Conservation (phyloP, 1,284 basidiomycete genomes). For the Volvariella surrecta region DNA sequence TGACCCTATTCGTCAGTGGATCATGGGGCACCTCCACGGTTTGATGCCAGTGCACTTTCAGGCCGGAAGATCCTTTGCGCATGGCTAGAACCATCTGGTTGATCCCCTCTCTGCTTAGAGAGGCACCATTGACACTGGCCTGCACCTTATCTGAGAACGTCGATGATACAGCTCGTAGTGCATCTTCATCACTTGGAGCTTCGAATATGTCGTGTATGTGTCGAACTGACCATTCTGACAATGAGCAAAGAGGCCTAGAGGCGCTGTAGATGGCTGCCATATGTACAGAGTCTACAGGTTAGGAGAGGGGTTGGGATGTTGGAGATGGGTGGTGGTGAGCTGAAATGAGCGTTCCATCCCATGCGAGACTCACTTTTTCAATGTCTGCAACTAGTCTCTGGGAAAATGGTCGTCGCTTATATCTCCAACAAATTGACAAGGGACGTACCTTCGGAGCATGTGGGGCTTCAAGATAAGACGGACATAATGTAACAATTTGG, state of each 20-base stretch:
- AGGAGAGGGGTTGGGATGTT: neutral
- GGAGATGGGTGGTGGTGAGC: neutral
- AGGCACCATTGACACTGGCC: slow-evolving; percentile 36
- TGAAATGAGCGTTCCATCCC: too few relatives aligned
- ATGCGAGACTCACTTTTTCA: neutral
- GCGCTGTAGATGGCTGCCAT: slow-evolving; percentile 9
- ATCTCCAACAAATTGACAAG: too few relatives aligned
- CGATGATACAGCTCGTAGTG: slow-evolving; percentile 32
- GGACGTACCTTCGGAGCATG: too few relatives aligned
- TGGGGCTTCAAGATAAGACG: too few relatives aligned
- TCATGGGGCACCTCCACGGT: slow-evolving; percentile 36
- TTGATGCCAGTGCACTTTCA: slow-evolving; percentile 42
- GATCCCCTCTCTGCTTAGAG: slow-evolving; percentile 31
- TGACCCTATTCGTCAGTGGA: slow-evolving; percentile 31
- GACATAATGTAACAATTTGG: too few relatives aligned
- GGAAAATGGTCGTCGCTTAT: too few relatives aligned
- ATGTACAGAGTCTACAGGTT: neutral
- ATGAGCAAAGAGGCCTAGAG: slow-evolving; percentile 24
- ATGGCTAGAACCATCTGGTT: slow-evolving; percentile 36
- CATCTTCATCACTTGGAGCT: slow-evolving; percentile 33
- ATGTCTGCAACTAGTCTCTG: neutral
- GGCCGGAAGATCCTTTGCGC: slow-evolving; percentile 29
- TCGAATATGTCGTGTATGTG: slow-evolving; percentile 47
- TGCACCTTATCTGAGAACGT: slow-evolving; percentile 37
- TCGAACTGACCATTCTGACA: slow-evolving; percentile 43